Conservation (phyloP, 2,329 filamentous ascomycete genomes). For the Aureobasidium vineae region DNA sequence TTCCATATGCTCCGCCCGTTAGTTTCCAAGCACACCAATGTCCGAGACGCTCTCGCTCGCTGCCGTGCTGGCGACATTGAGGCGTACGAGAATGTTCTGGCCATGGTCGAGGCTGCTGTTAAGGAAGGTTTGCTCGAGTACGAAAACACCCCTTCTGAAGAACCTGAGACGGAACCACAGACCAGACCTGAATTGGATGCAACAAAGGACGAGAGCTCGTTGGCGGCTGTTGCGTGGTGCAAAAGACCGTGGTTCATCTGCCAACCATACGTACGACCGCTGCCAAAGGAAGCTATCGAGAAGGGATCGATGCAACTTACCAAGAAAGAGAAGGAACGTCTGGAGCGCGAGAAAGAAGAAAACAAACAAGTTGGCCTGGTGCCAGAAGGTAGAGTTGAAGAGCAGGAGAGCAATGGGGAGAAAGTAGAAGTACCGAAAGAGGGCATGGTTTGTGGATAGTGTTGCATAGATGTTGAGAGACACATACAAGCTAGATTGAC, state of each 20-base stretch:
- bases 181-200: constrained; percentile 33
- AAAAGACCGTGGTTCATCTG: constrained; percentile 86
- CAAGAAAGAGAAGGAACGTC: constrained; percentile 59
- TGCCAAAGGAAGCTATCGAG: constrained; percentile 82
- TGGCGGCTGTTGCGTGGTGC: constrained; percentile 68
- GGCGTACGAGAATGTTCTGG: constrained; percentile 72
- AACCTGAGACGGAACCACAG: constrained; percentile 28
- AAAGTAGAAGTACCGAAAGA: constrained; percentile 30
- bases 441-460: constrained; percentile 28
- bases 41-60: constrained; percentile 78
- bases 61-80: constrained; percentile 67
- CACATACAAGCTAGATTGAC: not conserved
- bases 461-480: not conserved
- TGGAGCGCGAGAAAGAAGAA: constrained; percentile 39
- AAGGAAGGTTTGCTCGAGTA: constrained; percentile 70
- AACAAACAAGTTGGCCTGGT: constrained; percentile 34
- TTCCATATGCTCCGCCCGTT: constrained; percentile 88
- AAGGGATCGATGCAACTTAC: constrained; percentile 73
- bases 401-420: constrained; percentile 26
- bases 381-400: constrained; percentile 35
- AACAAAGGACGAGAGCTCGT: constrained; percentile 37
- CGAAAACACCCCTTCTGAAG: constrained; percentile 30
- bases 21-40: constrained; percentile 73
- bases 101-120: constrained; percentile 71
- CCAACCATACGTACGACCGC: constrained; percentile 79